A percentile compares a stretch with the other conserved stretches of the same genome.
Conservation (phyloP, 768 basidiomycete species). For the Hemileccinum rubropunctum region DNA sequence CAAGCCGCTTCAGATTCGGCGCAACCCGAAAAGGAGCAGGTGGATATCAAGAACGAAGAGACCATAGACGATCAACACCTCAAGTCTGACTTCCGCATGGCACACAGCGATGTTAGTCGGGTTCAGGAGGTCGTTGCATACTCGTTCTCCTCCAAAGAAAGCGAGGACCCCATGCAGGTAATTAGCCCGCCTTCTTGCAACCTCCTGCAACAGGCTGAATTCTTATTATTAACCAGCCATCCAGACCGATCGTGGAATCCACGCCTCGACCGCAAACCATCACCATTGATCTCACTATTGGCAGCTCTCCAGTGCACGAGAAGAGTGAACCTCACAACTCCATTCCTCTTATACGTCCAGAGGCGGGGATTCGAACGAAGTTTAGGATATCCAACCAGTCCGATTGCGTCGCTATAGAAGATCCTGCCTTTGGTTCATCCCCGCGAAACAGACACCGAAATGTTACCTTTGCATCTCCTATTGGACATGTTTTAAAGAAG, state of each 20-base stretch:
- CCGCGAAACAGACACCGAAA: slow-evolving; percentile 16
- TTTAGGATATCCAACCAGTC: not conserved
- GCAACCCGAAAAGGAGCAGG: not conserved
- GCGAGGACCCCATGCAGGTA: slow-evolving; percentile 10
- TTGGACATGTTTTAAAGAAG: slow-evolving; percentile 13
- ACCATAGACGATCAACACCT: not conserved
- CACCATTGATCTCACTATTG: slow-evolving; percentile 47
- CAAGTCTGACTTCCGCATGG: not conserved
- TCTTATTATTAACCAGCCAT: slow-evolving; percentile 13
- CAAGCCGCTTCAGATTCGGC: not conserved
- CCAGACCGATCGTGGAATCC: slow-evolving; percentile 3
- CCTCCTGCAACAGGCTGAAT: not conserved
- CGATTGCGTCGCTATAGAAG: not conserved
- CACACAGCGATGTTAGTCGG: not conserved
- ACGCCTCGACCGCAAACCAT: slow-evolving; percentile 23
- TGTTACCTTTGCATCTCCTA: slow-evolving; percentile 31
- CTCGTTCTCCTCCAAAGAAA: slow-evolving; percentile 2
- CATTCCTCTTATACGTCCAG: not conserved
- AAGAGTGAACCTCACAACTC: not conserved
- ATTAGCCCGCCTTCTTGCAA: not conserved
- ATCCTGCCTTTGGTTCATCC: not conserved
- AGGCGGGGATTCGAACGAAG: not conserved
- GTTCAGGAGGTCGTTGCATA: slow-evolving; percentile 1
- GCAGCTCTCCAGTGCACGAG: slow-evolving; percentile 23
- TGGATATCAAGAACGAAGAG: slow-evolving; percentile 1